Evolutionary conservation across 2,329 filamentous ascomycete species (phyloP).

Genomic region (Alternaria angustiovoidea): DNA sequence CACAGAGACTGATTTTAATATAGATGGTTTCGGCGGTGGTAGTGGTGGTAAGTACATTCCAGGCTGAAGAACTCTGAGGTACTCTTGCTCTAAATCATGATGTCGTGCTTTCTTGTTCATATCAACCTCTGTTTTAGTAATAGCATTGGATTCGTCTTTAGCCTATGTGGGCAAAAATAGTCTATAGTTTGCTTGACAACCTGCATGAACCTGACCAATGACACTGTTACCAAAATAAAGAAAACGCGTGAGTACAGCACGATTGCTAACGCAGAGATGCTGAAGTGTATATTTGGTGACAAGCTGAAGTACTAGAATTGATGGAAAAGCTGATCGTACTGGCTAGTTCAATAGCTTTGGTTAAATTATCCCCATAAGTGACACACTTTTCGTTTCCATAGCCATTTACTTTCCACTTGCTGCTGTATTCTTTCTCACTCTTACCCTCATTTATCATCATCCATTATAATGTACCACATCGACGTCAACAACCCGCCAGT

Average conservation of each 20-base stretch:
- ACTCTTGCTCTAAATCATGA: neutral
- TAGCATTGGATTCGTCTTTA: neutral
- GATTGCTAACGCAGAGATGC: neutral
- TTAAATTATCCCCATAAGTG: neutral
- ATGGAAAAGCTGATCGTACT: neutral
- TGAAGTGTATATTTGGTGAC: neutral
- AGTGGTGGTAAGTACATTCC: neutral
- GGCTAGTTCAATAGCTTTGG: neutral
- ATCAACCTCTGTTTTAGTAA: neutral
- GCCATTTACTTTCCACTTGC: neutral
- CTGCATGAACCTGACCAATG: neutral
- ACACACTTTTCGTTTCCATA: neutral
- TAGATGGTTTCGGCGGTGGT: neutral
- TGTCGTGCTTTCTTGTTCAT: neutral
- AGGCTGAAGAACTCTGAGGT: neutral
- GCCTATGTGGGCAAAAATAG: neutral
- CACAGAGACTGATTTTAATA: neutral
- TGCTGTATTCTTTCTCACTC: neutral
- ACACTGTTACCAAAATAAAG: neutral
- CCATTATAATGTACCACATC: constrained; percentile 1
- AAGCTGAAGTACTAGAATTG: neutral
- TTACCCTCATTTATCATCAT: no score
- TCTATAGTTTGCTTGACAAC: neutral
- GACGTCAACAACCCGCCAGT: neutral
- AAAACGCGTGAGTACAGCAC: neutral